phyloP scores from a whole-genome alignment of 2,329 filamentous ascomycete species.

The Coniochaeta pulveracea region DNA sequence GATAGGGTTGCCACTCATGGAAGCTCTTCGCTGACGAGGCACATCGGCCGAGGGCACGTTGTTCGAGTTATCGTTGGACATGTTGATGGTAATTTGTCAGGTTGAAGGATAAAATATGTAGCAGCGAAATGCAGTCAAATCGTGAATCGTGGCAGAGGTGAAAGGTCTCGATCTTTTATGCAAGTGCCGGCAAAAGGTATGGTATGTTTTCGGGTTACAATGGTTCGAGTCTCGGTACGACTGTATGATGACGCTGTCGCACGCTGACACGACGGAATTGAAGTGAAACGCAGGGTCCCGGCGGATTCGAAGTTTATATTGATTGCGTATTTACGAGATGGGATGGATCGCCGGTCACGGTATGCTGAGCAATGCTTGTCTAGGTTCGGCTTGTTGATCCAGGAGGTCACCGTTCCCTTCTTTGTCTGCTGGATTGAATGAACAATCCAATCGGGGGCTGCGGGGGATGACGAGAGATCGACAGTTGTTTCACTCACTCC shows the following conservation, averaged over 20 bases:
- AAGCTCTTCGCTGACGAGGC: constrained; percentile 26
- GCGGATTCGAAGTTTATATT: background rate
- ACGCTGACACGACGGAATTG: background rate
- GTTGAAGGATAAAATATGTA: constrained; percentile 2
- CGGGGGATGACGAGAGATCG: too few relatives aligned
- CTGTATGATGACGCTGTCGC: background rate
- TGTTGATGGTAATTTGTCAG: too few relatives aligned
- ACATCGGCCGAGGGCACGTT: constrained; percentile 1
- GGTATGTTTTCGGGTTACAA: constrained; percentile 1
- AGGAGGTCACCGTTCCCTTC: constrained; percentile 1
- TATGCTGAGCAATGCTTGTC: too few relatives aligned
- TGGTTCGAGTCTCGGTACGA: constrained; percentile 4
- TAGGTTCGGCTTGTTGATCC: constrained; percentile 1
- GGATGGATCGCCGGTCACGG: background rate
- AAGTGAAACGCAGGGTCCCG: background rate
- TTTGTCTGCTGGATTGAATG: too few relatives aligned
- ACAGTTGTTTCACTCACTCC: too few relatives aligned
- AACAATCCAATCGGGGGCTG: too few relatives aligned
- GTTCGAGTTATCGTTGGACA: constrained; percentile 5
- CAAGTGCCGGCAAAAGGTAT: background rate
- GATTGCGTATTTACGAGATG: background rate
- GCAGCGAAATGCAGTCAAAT: constrained; percentile 1
- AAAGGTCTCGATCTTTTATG: background rate
- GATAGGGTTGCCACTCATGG: constrained; percentile 44
- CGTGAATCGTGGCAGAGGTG: background rate